Percentiles rank a stretch among this genome's conserved stretches.
Conservation (phyloP, 768 basidiomycete genomes). For the Kwoniella dendrophila region DNA sequence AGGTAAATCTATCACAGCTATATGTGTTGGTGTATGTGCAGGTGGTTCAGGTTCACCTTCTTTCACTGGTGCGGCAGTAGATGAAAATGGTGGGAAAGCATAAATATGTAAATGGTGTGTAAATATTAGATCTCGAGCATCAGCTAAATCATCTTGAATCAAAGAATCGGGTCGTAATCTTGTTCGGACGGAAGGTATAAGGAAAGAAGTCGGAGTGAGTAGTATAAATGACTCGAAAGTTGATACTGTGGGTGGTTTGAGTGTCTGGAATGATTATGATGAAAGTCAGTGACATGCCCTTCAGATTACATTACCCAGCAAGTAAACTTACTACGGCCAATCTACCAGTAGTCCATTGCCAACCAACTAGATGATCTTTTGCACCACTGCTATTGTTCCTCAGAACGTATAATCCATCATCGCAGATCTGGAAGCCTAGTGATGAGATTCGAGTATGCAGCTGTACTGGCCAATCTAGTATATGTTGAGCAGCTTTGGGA, state of each 20-base stretch:
- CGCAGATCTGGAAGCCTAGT: conserved; percentile 48
- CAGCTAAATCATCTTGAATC: conserved; percentile 33
- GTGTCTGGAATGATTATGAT: conserved; percentile 24
- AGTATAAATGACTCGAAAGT: conserved; percentile 48
- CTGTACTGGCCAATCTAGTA: conserved; percentile 31
- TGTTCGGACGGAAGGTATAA: conserved; percentile 43
- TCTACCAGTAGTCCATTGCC: conserved; percentile 51
- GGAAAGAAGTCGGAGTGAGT: conserved; percentile 40
- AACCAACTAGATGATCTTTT: conserved; percentile 40
- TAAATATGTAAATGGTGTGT: conserved; percentile 46
- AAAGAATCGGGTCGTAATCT: conserved; percentile 34
- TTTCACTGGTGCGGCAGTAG: neutral
- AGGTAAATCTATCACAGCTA: conserved; percentile 46
- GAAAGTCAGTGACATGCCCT: conserved; percentile 11
- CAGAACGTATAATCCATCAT: conserved; percentile 45
- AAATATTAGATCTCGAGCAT: conserved; percentile 36
- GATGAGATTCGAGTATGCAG: conserved; percentile 9
- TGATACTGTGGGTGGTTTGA: conserved; percentile 32
- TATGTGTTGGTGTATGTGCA: conserved; percentile 40
- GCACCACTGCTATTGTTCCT: conserved; percentile 18
- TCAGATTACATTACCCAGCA: too few species aligned
- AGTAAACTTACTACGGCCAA: conserved; percentile 43
- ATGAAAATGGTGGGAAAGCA: conserved; percentile 47
- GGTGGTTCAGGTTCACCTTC: conserved; percentile 36
- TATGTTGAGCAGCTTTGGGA: conserved; percentile 35